Conservation (phyloP, 2,329 filamentous ascomycete genomes). For the Tolypocladium amazonense region DNA sequence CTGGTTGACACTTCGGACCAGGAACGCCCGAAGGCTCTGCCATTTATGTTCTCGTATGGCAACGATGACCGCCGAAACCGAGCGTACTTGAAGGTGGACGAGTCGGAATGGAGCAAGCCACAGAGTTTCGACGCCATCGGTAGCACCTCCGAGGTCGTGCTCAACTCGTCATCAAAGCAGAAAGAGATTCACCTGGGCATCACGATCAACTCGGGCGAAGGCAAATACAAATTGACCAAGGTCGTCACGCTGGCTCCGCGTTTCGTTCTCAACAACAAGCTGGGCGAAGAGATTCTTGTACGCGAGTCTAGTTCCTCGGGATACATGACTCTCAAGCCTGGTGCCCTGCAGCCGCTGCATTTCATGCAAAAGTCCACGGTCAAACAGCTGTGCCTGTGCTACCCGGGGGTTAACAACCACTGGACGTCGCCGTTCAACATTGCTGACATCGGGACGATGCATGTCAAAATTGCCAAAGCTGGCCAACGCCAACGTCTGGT, state of each 20-base stretch:
- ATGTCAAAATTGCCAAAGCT: slow-evolving; percentile 86
- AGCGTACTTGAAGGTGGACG: slow-evolving; percentile 74
- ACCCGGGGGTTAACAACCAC: slow-evolving; percentile 87
- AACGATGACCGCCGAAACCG: slow-evolving; percentile 87
- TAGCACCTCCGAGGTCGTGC: slow-evolving; percentile 77
- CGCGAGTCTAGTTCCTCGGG: slow-evolving; percentile 87
- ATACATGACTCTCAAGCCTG: slow-evolving; percentile 64
- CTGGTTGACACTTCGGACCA: slow-evolving; percentile 33
- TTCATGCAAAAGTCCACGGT: slow-evolving; percentile 75
- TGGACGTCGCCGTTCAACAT: slow-evolving; percentile 99
- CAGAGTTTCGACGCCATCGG: slow-evolving; percentile 98
- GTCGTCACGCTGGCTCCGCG: slow-evolving; percentile 86
- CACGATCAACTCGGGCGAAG: slow-evolving; percentile 79
- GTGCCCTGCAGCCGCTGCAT: slow-evolving; percentile 76
- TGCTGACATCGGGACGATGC: slow-evolving; percentile 81
- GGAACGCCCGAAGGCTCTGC: slow-evolving; percentile 62
- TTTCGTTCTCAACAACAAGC: slow-evolving; percentile 88
- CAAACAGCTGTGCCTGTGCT: slow-evolving; percentile 88
- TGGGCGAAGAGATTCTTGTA: slow-evolving; percentile 79
- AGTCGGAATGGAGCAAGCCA: slow-evolving; percentile 92
- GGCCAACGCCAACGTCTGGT: slow-evolving; percentile 84
- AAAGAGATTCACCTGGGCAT: slow-evolving; percentile 88
- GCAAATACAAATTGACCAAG: slow-evolving; percentile 97
- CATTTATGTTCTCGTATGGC: slow-evolving; percentile 93
- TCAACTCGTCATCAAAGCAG: slow-evolving; percentile 59